Evolutionary conservation across 768 basidiomycete species (phyloP), one percentile per base, ranked within the genome.

Genomic region (Pulveroboletus ravenelii): DNA sequence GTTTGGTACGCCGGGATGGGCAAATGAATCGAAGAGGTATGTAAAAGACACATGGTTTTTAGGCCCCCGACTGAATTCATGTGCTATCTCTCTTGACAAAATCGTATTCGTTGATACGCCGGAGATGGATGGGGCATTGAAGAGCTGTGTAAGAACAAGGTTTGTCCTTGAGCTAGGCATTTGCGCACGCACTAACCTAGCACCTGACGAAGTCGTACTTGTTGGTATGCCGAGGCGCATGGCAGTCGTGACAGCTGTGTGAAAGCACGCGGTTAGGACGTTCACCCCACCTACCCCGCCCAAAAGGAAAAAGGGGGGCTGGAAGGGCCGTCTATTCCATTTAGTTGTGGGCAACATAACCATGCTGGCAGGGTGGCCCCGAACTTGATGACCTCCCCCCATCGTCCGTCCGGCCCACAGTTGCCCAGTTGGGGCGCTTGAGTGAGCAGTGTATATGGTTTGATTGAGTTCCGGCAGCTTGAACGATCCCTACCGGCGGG

Each of bases 361-460:
- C 25, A 27, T 27, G 25, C 25, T 27, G 25, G 25, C 25, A 23
- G 18, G n/a, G 34, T 15, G n/a, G 12, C 10, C 27, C 10, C 10
- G 4, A 29, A 12, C 14, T 20, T 15, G 34, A 17, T 50, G 47
- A 8, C 18, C 14, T 27, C 25, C 31, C 9, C 31, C 35, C 9
- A 27, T 20, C 23, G 25, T 56, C 27, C 34, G 37, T 44, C 47
- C 35, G 47, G 56, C 43, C n/a, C 56, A 36, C 31, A 54, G 7
- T 59, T 54, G 29, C 56, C 56, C 6, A 0, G 32, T 46, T 39
- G 6, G 47, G 50, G 17, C 41, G 41, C 31, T 27, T 15, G 30
- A 17, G 29, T 1, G 30, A 6, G 27, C n/a, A 23, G 36, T 13
- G 38, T 37, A 53, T 53, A 58, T 41, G 55, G 15, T 2, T 31